phyloP scores from a whole-genome alignment of 176 grass and related monocot genomes.

The Phoenix dactylifera region DNA sequence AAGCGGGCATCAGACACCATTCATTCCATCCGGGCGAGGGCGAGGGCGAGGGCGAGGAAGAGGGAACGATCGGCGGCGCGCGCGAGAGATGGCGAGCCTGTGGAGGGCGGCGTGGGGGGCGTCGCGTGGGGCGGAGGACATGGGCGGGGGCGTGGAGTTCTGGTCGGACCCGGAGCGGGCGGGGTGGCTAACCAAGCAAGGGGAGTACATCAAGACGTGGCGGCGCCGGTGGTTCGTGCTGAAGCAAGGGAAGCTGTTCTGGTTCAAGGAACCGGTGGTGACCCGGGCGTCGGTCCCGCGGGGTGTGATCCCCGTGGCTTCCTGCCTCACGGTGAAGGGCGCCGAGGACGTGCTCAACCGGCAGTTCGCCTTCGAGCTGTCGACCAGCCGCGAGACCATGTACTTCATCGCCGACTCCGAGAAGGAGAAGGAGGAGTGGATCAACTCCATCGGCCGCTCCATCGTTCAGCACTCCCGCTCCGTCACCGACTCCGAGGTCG shows the following conservation, averaged over 20 bases:
- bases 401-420: conserved; percentile 1
- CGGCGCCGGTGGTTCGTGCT: not conserved
- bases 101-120: not conserved
- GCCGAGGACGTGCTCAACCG: too few relatives aligned
- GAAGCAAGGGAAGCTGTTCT: not conserved
- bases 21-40: too few relatives aligned
- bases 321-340: too few relatives aligned
- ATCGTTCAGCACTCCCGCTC: not conserved
- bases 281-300: too few relatives aligned
- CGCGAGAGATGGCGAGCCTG: too few relatives aligned
- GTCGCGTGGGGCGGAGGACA: not conserved
- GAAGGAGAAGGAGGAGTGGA: conserved; percentile 1
- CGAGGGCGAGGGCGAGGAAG: too few relatives aligned
- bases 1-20: too few relatives aligned
- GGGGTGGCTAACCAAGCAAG: not conserved
- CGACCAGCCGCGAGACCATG: not conserved
- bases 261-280: conserved; percentile 1
- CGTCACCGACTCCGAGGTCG: conserved; percentile 1
- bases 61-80: too few relatives aligned
- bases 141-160: not conserved
- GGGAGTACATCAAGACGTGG: conserved; percentile 1
- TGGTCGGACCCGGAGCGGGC: not conserved
- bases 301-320: too few relatives aligned
- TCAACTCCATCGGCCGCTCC: not conserved
- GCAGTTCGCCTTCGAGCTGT: too few relatives aligned